Percentiles rank a stretch among this genome's conserved stretches.
phyloP scores from a whole-genome alignment of 2,329 filamentous ascomycete genomes.

The Aspergillus vadensis region DNA sequence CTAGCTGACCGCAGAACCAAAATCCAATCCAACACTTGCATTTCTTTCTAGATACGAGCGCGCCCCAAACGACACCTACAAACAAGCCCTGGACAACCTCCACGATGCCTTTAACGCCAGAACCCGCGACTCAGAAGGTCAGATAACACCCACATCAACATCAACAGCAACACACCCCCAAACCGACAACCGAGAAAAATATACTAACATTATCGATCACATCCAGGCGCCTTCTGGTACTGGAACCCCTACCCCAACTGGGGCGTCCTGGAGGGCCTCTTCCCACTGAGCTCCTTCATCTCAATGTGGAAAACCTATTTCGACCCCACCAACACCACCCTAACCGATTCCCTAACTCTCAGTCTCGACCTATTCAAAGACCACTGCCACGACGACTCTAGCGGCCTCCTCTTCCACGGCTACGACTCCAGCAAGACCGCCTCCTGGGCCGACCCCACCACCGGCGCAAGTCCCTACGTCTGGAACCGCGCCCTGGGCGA shows the following conservation, averaged over 20 bases:
- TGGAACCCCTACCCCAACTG: conserved; percentile 49
- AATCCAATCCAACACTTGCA: neutral
- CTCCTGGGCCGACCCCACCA: conserved; percentile 54
- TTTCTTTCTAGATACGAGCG: conserved; percentile 18
- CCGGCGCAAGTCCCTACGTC: conserved; percentile 55
- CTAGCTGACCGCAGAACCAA: neutral
- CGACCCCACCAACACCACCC: conserved; percentile 41
- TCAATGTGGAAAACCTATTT: conserved; percentile 30
- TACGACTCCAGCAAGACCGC: conserved; percentile 55
- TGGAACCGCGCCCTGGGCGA: conserved; percentile 60
- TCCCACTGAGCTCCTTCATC: conserved; percentile 36
- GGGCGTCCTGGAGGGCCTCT: conserved; percentile 59
- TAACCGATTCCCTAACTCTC: conserved; percentile 47
- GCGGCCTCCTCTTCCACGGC: conserved; percentile 55
- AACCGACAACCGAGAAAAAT: too few species aligned
- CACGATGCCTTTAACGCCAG: conserved; percentile 25
- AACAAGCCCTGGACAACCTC: conserved; percentile 20
- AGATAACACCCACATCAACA: neutral
- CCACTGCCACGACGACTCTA: conserved; percentile 44
- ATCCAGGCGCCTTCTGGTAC: conserved; percentile 25
- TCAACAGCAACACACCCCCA: too few species aligned
- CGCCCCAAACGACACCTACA: conserved; percentile 12
- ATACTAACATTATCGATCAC: too few species aligned
- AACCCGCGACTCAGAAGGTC: conserved; percentile 20
- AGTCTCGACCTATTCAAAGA: conserved; percentile 52